phyloP scores from a whole-genome alignment of 768 basidiomycete genomes.

The Galerina sulciceps region DNA sequence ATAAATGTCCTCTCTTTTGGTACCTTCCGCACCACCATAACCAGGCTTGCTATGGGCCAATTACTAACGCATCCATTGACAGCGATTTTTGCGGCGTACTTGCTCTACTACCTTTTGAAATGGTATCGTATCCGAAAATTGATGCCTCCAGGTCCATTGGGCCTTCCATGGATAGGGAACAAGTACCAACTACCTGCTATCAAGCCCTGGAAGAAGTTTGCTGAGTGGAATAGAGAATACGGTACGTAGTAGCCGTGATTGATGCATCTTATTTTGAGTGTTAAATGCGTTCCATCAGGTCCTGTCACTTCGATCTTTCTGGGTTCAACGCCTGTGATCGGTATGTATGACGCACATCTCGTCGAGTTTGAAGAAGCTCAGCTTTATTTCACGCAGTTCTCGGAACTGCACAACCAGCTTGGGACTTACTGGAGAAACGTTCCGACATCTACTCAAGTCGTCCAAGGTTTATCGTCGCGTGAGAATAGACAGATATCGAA shows the following conservation, averaged over 20 bases:
- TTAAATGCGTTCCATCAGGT: conserved; percentile 27
- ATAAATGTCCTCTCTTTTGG: neutral
- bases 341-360: conserved; percentile 24
- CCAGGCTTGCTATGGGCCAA: neutral
- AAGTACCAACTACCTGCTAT: conserved; percentile 44
- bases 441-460: conserved; percentile 53
- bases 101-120: conserved; percentile 26
- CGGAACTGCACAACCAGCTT: conserved; percentile 43
- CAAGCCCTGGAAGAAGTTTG: conserved; percentile 54
- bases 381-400: conserved; percentile 31
- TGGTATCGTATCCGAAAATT: conserved; percentile 33
- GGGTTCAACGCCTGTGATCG: conserved; percentile 45
- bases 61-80: conserved; percentile 7
- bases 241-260: conserved; percentile 30
- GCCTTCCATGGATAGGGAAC: conserved; percentile 50
- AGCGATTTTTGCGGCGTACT: conserved; percentile 15
- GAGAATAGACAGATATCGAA: conserved; percentile 6
- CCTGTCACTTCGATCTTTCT: conserved; percentile 45
- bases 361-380: too few species aligned
- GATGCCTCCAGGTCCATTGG: conserved; percentile 52
- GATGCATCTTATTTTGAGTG: neutral
- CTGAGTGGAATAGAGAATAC: conserved; percentile 49
- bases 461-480: conserved; percentile 51
- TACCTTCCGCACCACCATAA: neutral
- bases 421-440: conserved; percentile 44